Evolutionary conservation across 2,329 filamentous ascomycete species (phyloP).

Genomic region (Apiospora kogelbergensis): DNA sequence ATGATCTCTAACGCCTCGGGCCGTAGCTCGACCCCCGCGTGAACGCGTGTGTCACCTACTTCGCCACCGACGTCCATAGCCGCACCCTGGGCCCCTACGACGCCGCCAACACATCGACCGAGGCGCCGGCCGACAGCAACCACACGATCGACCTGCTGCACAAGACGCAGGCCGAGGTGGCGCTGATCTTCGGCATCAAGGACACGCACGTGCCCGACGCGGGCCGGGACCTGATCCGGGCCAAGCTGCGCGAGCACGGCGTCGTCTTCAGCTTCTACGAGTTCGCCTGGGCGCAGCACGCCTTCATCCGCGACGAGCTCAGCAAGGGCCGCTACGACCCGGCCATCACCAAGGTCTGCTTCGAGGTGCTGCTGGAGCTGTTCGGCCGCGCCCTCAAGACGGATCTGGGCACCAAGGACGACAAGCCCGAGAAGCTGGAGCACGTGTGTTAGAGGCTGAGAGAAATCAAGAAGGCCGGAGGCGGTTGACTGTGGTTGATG

Average conservation of each 20-base stretch:
- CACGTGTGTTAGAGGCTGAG: conserved; percentile 70
- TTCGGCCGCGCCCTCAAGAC: conserved; percentile 77
- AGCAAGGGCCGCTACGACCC: conserved; percentile 94
- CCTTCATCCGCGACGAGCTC: conserved; percentile 89
- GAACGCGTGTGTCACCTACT: conserved; percentile 79
- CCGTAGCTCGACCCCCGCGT: conserved; percentile 70
- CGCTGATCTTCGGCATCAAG: conserved; percentile 89
- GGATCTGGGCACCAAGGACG: conserved; percentile 71
- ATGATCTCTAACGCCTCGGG: not conserved
- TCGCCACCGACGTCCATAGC: conserved; percentile 87
- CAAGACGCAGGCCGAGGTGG: conserved; percentile 74
- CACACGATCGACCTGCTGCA: conserved; percentile 56
- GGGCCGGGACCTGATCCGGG: conserved; percentile 80
- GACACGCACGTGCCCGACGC: conserved; percentile 86
- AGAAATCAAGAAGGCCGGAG: not conserved
- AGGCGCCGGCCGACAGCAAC: conserved; percentile 38
- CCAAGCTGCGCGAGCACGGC: conserved; percentile 75
- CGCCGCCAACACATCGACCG: conserved; percentile 45
- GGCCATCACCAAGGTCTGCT: conserved; percentile 82
- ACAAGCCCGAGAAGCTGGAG: conserved; percentile 62
- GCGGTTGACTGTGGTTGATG: not conserved
- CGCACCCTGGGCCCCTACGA: conserved; percentile 67
- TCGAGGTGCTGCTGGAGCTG: conserved; percentile 84
- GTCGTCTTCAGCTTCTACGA: conserved; percentile 82
- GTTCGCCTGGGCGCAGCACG: conserved; percentile 90